Conservation (phyloP, 169 alveolate genomes). For the Theileria parva region DNA sequence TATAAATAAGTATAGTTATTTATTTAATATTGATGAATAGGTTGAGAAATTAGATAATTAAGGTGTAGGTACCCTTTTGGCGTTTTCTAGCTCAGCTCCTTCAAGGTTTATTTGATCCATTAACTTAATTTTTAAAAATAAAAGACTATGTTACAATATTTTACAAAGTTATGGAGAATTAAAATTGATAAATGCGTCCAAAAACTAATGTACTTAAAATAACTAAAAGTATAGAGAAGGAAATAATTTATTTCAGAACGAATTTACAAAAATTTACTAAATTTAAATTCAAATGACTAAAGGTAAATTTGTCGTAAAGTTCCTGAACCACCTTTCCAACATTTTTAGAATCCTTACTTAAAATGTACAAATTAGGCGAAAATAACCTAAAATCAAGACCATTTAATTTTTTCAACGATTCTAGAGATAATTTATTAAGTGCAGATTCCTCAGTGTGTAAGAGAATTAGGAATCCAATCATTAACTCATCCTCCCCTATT, state of each 20-base stretch:
- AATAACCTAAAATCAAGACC: not conserved
- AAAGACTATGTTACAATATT: not conserved
- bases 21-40: too few relatives aligned
- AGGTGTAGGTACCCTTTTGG: not conserved
- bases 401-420: not conserved
- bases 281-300: not conserved
- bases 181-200: not conserved
- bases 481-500: not conserved
- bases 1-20: too few relatives aligned
- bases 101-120: slow-evolving; percentile 9
- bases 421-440: not conserved
- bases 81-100: not conserved
- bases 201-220: not conserved
- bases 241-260: not conserved
- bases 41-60: too few relatives aligned
- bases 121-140: too few relatives aligned
- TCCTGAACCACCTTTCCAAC: slow-evolving; percentile 1
- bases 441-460: not conserved
- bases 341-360: not conserved
- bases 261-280: not conserved
- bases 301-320: not conserved
- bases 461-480: not conserved
- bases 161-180: not conserved
- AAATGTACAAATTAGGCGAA: not conserved
- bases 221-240: not conserved